These are phyloP conservation scores for Nosema muscidifuracis DNA, from an alignment of 371 early-diverging fungal species.

Conservation along the genomic window DNA sequence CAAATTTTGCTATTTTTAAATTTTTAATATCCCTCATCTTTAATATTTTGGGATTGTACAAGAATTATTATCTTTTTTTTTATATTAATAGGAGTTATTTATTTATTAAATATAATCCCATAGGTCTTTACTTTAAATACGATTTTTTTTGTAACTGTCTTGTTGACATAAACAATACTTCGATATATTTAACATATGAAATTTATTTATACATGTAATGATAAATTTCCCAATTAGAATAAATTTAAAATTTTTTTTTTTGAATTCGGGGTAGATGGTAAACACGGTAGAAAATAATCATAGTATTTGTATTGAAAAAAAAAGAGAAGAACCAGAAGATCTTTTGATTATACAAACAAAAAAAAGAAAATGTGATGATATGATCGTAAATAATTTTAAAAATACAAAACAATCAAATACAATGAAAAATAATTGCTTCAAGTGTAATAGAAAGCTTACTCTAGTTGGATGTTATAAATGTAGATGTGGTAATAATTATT, in stretches of 20 bases:
- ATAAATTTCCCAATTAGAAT: too few relatives aligned
- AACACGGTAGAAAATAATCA: conserved; percentile 13
- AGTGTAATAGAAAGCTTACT: conserved; percentile 57
- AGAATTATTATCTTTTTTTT: too few relatives aligned
- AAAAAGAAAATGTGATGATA: conserved; percentile 1
- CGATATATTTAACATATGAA: too few relatives aligned
- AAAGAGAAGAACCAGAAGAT: not conserved
- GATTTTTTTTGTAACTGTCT: too few relatives aligned
- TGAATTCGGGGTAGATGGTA: not conserved
- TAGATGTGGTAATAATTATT: conserved; percentile 60
- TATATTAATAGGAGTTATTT: too few relatives aligned
- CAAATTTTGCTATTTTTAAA: conserved; percentile 56
- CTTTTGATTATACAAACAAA: not conserved
- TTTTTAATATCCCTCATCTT: not conserved
- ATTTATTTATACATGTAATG: too few relatives aligned
- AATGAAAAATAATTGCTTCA: conserved; percentile 34
- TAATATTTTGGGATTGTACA: too few relatives aligned
- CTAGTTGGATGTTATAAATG: conserved; percentile 57
- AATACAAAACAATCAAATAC: conserved; percentile 13
- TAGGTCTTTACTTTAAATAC: too few relatives aligned
- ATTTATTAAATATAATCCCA: too few relatives aligned
- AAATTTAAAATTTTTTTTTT: conserved; percentile 31
- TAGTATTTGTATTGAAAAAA: not conserved
- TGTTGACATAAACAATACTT: too few relatives aligned
- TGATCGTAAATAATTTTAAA: not conserved